Evolutionary conservation across 2,329 filamentous ascomycete species (phyloP).

Genomic region (Claviceps fusiformis): DNA sequence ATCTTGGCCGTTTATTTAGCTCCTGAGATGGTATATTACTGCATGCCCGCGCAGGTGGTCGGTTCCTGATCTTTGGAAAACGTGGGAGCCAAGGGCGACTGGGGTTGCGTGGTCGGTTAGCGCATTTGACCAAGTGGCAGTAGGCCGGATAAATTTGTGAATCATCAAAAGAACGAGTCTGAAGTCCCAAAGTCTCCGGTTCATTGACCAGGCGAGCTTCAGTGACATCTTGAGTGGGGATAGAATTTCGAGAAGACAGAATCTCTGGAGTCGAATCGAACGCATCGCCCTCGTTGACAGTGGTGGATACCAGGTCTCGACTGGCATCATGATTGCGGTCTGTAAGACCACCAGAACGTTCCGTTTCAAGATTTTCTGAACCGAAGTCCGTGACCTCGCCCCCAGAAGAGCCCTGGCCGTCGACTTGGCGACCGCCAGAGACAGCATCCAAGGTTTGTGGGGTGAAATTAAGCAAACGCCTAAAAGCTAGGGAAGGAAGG

Average conservation of each 20-base stretch:
- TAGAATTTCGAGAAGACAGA: not conserved
- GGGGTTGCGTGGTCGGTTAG: conserved; percentile 3
- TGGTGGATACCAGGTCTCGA: not conserved
- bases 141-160: not conserved
- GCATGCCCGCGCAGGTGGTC: not conserved
- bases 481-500: conserved; percentile 1
- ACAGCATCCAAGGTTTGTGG: not conserved
- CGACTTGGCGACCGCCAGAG: not conserved
- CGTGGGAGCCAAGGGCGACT: conserved; percentile 4
- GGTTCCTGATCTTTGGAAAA: conserved; percentile 1
- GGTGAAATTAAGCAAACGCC: not conserved
- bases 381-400: not conserved
- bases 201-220: not conserved
- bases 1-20: not conserved
- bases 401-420: not conserved
- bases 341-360: not conserved
- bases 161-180: not conserved
- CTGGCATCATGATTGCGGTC: not conserved
- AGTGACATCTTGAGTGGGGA: not conserved
- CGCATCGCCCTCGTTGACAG: not conserved
- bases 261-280: not conserved
- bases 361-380: not conserved
- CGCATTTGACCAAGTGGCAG: not conserved
- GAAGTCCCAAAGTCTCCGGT: not conserved
- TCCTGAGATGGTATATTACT: not conserved